These are phyloP conservation scores for Teunomyces cretensis DNA, from an alignment of 805 yeast species.

Conservation along the genomic window DNA sequence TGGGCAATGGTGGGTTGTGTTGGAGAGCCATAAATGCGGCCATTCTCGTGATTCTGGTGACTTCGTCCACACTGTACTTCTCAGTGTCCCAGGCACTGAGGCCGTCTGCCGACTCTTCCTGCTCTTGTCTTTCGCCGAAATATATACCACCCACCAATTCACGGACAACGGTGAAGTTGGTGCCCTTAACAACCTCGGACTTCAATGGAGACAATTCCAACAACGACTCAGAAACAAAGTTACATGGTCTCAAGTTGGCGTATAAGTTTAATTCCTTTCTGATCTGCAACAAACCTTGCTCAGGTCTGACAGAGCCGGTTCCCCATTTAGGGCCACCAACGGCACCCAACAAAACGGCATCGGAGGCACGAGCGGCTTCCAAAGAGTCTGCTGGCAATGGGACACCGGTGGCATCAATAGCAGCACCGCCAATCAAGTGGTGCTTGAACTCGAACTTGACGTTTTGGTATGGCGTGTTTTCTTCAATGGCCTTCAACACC, in stretches of 20 bases:
- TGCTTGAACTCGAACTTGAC: slow-evolving; percentile 72
- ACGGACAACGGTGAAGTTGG: slow-evolving; percentile 90
- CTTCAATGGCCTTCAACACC: slow-evolving; percentile 77
- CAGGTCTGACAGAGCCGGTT: slow-evolving; percentile 93
- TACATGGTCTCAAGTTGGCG: slow-evolving; percentile 96
- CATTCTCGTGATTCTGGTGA: slow-evolving; percentile 95
- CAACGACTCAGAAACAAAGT: slow-evolving; percentile 81
- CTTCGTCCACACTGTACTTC: slow-evolving; percentile 86
- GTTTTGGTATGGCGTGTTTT: slow-evolving; percentile 35
- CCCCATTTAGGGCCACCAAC: slow-evolving; percentile 99
- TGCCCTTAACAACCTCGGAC: slow-evolving; percentile 81
- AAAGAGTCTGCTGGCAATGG: slow-evolving; percentile 87
- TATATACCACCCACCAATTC: slow-evolving; percentile 98
- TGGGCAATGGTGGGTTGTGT: slow-evolving; percentile 87
- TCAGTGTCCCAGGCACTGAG: slow-evolving; percentile 94
- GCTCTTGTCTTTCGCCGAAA: slow-evolving; percentile 95
- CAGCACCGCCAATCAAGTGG: slow-evolving; percentile 96
- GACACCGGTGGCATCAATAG: slow-evolving; percentile 93
- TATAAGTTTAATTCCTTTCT: slow-evolving; percentile 92
- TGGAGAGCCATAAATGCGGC: slow-evolving; percentile 96
- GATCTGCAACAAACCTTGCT: slow-evolving; percentile 91
- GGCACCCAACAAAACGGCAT: slow-evolving; percentile 96
- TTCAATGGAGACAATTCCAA: slow-evolving; percentile 87
- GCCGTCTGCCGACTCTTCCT: slow-evolving; percentile 59
- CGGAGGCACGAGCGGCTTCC: slow-evolving; percentile 79